Percentiles rank a stretch among this genome's conserved stretches.
Evolutionary conservation across 352 stramenopile species (phyloP).

Genomic region (Albugo laibachii): DNA sequence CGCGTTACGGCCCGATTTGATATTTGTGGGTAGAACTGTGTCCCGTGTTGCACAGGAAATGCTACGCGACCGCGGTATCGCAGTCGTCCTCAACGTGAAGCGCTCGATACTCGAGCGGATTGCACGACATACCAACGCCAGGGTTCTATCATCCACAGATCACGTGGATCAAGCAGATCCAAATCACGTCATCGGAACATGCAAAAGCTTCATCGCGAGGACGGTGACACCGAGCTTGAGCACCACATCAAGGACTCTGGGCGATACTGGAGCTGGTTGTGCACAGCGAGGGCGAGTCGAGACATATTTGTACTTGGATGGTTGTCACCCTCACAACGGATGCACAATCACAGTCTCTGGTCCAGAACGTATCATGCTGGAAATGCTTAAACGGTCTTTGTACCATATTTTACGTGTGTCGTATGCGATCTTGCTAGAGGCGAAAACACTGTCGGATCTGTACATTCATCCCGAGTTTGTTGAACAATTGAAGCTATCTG

Average conservation of each 20-base stretch:
- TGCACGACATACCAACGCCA: conserved; percentile 82
- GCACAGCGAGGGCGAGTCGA: conserved; percentile 24
- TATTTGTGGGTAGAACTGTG: conserved; percentile 85
- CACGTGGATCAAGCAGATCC: conserved; percentile 58
- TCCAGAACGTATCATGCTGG: conserved; percentile 67
- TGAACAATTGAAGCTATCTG: conserved; percentile 1
- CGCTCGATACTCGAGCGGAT: conserved; percentile 82
- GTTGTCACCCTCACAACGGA: conserved; percentile 85
- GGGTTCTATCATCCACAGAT: conserved; percentile 84
- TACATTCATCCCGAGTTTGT: conserved; percentile 17
- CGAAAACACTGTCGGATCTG: conserved; percentile 84
- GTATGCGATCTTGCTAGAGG: conserved; percentile 94
- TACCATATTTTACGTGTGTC: conserved; percentile 81
- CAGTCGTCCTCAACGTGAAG: conserved; percentile 91
- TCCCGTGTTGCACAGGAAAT: conserved; percentile 86
- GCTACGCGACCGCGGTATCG: conserved; percentile 77
- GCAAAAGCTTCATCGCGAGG: conserved; percentile 45
- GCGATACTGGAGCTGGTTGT: background rate
- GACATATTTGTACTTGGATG: conserved; percentile 90
- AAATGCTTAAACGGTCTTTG: conserved; percentile 85
- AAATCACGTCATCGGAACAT: conserved; percentile 34
- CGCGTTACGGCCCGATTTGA: conserved; percentile 85
- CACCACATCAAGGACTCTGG: background rate
- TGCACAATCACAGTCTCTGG: conserved; percentile 89
- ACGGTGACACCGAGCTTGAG: conserved; percentile 13